phyloP scores from a whole-genome alignment of 345 rosid species.

The Brassica incana region DNA sequence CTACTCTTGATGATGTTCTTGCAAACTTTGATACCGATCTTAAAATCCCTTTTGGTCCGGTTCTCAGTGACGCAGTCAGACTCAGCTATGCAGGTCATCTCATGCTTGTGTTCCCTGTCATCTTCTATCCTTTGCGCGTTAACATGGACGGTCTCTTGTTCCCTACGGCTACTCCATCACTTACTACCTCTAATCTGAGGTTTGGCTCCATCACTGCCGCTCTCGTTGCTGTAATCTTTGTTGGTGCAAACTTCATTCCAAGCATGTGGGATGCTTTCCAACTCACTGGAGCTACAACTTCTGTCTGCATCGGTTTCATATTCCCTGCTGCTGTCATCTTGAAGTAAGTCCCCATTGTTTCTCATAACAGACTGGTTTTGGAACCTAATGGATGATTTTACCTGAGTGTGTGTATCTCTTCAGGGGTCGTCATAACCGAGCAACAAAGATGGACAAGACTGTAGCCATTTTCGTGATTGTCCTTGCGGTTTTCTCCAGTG shows the following conservation, averaged over 20 bases:
- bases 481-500: constrained; percentile 71
- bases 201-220: constrained; percentile 60
- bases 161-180: constrained; percentile 57
- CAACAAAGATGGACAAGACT: constrained; percentile 69
- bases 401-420: constrained; percentile 2
- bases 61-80: constrained; percentile 81
- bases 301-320: constrained; percentile 92
- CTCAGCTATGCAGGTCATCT: constrained; percentile 84
- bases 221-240: constrained; percentile 61
- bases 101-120: constrained; percentile 93
- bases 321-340: constrained; percentile 86
- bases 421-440: constrained; percentile 76
- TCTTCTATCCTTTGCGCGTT: constrained; percentile 76
- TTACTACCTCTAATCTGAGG: constrained; percentile 57
- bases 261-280: constrained; percentile 99
- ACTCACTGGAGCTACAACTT: constrained; percentile 92
- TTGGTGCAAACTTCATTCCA: constrained; percentile 87
- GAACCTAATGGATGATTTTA: neutral
- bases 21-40: constrained; percentile 85
- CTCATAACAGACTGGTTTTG: neutral
- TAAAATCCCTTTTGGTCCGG: constrained; percentile 68
- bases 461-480: constrained; percentile 65
- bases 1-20: constrained; percentile 80
- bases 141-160: constrained; percentile 85
- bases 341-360: constrained; percentile 43